Base-by-base conservation (phyloP, 1,284 basidiomycete genomes). In the Phellopilus nigrolimitatus region DNA sequence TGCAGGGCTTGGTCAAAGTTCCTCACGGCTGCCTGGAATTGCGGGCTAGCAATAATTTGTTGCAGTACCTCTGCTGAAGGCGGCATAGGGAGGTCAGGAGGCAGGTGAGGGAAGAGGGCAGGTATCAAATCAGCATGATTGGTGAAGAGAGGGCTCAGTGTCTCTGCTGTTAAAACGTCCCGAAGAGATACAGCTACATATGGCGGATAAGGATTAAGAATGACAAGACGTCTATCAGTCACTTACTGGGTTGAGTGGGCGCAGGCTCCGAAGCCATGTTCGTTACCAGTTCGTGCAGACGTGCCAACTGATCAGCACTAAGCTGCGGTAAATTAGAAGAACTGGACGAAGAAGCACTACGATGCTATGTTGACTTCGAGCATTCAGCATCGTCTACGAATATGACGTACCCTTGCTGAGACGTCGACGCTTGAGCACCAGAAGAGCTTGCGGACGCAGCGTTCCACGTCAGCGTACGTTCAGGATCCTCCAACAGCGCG, bases 1-100 rank as follows among this genome's bases (percentile, higher is more conserved):
- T 81, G 73, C 40, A 91, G 70, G 10, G 86, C 88, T 61, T 83
- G 80, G 62, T 91, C 88, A 38, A 91, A 77, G 60, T 75, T 84
- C 2, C 76, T 68, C 12, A 91, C 85, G 17, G 77, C 75, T 1
- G 69, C 62, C 37, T 79, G 77, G 63, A 84, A 84, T 51, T 79
- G 82, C 0, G 78, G 75, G 6, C 77, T 79, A 39, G 71, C 68
- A 47, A 79, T 73, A 57, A 81, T 75, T 19, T 70, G 71, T 45
- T 74, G 73, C 2, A 91, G 68, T 8, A 69, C 77, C 52, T 88
- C 85, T 2, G 77, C 70, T 1, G 80, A 82, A 6, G 83, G 82
- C 10, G 76, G 77, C 19, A 72, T 65, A 1, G 84, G 84, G 5
- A 88, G 71, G 67, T 88, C 86, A 8, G 83, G 71, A 2, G 88